A percentile compares a stretch with the other conserved stretches of the same genome.
phyloP scores from a whole-genome alignment of 1,284 basidiomycete genomes.

The Ceratobasidium sp. region DNA sequence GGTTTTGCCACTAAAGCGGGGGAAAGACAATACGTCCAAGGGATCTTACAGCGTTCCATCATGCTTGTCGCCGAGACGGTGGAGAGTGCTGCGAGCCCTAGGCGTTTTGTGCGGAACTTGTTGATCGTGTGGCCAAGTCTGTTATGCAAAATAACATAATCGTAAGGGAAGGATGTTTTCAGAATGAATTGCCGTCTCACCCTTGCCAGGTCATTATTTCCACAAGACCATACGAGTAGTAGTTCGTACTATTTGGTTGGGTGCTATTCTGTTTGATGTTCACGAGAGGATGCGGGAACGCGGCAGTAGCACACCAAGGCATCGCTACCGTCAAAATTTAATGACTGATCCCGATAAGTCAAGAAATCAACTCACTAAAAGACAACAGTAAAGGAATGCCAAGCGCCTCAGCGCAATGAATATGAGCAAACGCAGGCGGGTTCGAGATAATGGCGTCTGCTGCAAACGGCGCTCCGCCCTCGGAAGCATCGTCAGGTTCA shows the following conservation, averaged over 20 bases:
- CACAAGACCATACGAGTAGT: constrained; percentile 65
- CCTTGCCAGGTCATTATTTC: constrained; percentile 69
- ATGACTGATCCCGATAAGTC: constrained; percentile 39
- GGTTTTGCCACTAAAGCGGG: constrained; percentile 71
- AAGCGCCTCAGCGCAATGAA: constrained; percentile 71
- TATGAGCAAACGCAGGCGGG: constrained; percentile 69
- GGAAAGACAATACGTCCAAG: constrained; percentile 76
- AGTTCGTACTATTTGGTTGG: constrained; percentile 63
- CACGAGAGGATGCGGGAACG: constrained; percentile 72
- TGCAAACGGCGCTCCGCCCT: constrained; percentile 60
- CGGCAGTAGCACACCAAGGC: constrained; percentile 71
- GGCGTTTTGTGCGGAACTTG: constrained; percentile 62
- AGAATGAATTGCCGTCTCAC: constrained; percentile 52
- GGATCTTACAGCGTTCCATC: constrained; percentile 67
- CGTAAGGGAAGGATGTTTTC: neutral
- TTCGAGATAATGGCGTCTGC: constrained; percentile 73
- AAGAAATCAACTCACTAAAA: constrained; percentile 61
- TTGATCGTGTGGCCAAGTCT: constrained; percentile 70
- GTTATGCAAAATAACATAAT: constrained; percentile 44
- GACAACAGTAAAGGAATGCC: constrained; percentile 67
- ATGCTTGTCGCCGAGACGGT: constrained; percentile 63
- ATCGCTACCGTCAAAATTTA: constrained; percentile 60
- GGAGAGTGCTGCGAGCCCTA: constrained; percentile 63
- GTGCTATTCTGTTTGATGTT: constrained; percentile 61
- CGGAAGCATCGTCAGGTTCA: constrained; percentile 58